These are phyloP conservation scores for Pleomassaria siparia DNA, from an alignment of 2,329 filamentous ascomycete genomes.

Conservation along the genomic window DNA sequence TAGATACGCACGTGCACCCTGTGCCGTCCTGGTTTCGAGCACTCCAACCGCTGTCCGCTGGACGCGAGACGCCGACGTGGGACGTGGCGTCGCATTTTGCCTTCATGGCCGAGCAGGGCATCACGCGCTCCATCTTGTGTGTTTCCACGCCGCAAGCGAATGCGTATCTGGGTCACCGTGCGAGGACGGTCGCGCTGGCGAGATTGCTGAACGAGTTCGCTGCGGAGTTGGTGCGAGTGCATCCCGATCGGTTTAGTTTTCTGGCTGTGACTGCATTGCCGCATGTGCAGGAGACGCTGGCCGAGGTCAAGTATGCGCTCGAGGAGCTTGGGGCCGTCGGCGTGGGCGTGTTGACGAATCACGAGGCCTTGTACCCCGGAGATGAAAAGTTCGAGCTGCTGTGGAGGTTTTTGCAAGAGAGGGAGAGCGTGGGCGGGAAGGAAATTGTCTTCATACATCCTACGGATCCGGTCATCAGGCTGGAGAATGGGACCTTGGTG, in stretches of 20 bases:
- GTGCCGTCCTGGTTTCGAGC: conserved; percentile 38
- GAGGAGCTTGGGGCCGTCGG: conserved; percentile 33
- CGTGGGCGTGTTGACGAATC: conserved; percentile 37
- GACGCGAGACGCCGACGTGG: conserved; percentile 37
- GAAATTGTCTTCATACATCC: conserved; percentile 40
- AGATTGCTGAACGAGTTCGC: conserved; percentile 39
- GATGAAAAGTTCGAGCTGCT: conserved; percentile 26
- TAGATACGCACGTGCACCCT: conserved; percentile 42
- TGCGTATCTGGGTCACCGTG: conserved; percentile 26
- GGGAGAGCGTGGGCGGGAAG: conserved; percentile 14
- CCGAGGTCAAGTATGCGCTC: conserved; percentile 33
- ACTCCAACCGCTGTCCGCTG: conserved; percentile 37
- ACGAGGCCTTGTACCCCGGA: conserved; percentile 37
- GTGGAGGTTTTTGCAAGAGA: conserved; percentile 30
- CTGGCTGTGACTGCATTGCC: conserved; percentile 32
- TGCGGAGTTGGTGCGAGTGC: conserved; percentile 25
- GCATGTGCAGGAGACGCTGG: conserved; percentile 30
- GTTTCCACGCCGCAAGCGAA: conserved; percentile 40
- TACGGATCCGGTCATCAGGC: conserved; percentile 34
- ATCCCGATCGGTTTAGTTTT: conserved; percentile 32
- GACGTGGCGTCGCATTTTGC: conserved; percentile 25
- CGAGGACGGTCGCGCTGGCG: conserved; percentile 35
- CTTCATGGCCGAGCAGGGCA: conserved; percentile 35
- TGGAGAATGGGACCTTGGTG: conserved; percentile 29
- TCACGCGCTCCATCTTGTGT: conserved; percentile 33